These are phyloP conservation scores for Lathyrus oleraceus DNA, from an alignment of 306 rosid species.

Conservation along the genomic window DNA sequence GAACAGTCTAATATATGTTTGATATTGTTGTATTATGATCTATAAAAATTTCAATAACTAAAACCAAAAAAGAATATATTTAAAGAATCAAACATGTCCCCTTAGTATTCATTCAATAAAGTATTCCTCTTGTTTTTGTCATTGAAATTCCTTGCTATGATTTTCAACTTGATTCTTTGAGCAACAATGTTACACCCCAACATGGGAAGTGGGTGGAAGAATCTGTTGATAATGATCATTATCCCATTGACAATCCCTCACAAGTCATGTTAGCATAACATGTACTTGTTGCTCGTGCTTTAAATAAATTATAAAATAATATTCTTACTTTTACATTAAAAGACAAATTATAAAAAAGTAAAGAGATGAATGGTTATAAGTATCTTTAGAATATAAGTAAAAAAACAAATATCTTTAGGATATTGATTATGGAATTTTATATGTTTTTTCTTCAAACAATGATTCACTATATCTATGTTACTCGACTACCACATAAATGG, in stretches of 20 bases:
- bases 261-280: neutral
- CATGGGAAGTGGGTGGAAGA: slow-evolving; percentile 1
- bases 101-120: slow-evolving; percentile 1
- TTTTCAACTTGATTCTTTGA: slow-evolving; percentile 19
- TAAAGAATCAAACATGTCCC: neutral
- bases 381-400: too few species aligned
- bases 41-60: neutral
- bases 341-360: neutral
- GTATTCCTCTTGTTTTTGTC: neutral
- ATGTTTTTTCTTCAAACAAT: too few species aligned
- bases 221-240: slow-evolving; percentile 6
- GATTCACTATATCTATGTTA: too few species aligned
- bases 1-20: too few species aligned
- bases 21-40: neutral
- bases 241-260: slow-evolving; percentile 21
- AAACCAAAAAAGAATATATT: neutral
- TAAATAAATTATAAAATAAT: slow-evolving; percentile 14
- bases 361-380: too few species aligned
- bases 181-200: slow-evolving; percentile 5
- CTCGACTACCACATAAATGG: too few species aligned
- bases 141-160: neutral
- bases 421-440: too few species aligned
- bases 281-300: slow-evolving; percentile 31
- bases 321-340: slow-evolving; percentile 23
- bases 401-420: too few species aligned